A percentile compares a stretch with the other conserved stretches of the same genome.
Conservation (phyloP, 2,329 filamentous ascomycete genomes). For the Botryotinia narcissicola region DNA sequence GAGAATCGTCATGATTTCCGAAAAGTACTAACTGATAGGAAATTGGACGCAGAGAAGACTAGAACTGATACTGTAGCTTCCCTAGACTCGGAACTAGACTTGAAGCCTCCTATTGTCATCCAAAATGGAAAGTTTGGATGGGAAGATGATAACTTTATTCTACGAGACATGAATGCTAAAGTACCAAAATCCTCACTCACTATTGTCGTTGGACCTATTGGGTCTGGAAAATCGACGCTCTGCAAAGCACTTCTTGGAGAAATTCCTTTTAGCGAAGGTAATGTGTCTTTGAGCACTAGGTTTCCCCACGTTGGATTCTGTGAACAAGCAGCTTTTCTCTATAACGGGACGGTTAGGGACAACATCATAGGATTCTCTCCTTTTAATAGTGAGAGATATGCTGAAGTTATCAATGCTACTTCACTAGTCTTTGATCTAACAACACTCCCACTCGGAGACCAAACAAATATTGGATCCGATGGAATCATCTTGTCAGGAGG, state of each 20-base stretch:
- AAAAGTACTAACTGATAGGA: not conserved
- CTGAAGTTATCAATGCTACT: conserved; percentile 28
- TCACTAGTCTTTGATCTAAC: conserved; percentile 28
- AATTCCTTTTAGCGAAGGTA: conserved; percentile 19
- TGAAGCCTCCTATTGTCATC: conserved; percentile 3
- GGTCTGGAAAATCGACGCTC: conserved; percentile 34
- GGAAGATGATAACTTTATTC: not conserved
- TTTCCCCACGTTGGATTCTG: conserved; percentile 41
- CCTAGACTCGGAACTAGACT: not conserved
- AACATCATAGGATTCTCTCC: conserved; percentile 20
- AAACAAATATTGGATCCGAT: conserved; percentile 34
- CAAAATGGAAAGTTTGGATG: conserved; percentile 2
- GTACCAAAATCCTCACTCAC: conserved; percentile 22
- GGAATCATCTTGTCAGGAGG: conserved; percentile 37
- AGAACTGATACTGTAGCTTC: not conserved
- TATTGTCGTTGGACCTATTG: conserved; percentile 35
- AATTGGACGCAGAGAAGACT: not conserved
- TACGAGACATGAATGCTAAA: not conserved
- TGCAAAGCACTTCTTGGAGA: conserved; percentile 33
- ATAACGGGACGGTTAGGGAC: conserved; percentile 40
- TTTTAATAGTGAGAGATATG: conserved; percentile 33
- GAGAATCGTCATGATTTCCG: not conserved
- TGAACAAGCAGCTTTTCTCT: conserved; percentile 46
- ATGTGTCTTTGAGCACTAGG: conserved; percentile 10
- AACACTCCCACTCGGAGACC: conserved; percentile 34